These are phyloP conservation scores for Botryosphaeria agaves DNA, from an alignment of 2,329 filamentous ascomycete genomes.

Conservation along the genomic window DNA sequence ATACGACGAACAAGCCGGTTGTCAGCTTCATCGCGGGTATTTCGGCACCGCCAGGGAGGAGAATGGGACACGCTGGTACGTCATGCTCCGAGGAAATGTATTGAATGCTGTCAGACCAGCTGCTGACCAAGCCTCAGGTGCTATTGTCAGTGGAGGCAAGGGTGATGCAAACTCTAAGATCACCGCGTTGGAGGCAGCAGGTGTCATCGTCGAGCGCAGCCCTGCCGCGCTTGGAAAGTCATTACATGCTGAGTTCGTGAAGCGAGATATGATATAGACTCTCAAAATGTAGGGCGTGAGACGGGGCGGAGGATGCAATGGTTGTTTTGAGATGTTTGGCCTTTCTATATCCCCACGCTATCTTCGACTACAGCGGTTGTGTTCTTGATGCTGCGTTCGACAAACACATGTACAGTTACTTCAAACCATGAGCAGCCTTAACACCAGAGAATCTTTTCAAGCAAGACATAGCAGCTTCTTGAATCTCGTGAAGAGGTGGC, in stretches of 20 bases:
- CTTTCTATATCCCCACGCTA: no score
- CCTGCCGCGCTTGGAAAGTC: slow-evolving; percentile 86
- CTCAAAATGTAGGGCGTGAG: not conserved
- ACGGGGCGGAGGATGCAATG: not conserved
- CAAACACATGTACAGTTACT: no score
- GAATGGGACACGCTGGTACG: slow-evolving; percentile 91
- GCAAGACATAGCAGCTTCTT: no score
- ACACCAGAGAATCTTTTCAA: no score
- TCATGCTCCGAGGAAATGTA: not conserved
- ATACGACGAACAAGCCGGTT: slow-evolving; percentile 87
- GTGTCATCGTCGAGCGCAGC: slow-evolving; percentile 91
- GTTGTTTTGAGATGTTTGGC: not conserved
- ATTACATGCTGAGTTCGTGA: slow-evolving; percentile 87
- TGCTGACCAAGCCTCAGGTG: slow-evolving; percentile 27
- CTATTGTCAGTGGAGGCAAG: slow-evolving; percentile 95
- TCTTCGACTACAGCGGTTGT: no score
- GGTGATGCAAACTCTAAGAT: slow-evolving; percentile 98
- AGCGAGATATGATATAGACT: slow-evolving; percentile 76
- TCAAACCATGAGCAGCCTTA: no score
- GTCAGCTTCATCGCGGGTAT: slow-evolving; percentile 98
- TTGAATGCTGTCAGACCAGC: not conserved
- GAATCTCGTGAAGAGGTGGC: no score
- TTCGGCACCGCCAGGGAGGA: slow-evolving; percentile 83
- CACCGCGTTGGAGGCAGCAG: slow-evolving; percentile 75
- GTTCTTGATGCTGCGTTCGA: no score